These are phyloP conservation scores for Cymbomonas tetramitiformis DNA, from an alignment of 139 green algal species.

Conservation along the genomic window DNA sequence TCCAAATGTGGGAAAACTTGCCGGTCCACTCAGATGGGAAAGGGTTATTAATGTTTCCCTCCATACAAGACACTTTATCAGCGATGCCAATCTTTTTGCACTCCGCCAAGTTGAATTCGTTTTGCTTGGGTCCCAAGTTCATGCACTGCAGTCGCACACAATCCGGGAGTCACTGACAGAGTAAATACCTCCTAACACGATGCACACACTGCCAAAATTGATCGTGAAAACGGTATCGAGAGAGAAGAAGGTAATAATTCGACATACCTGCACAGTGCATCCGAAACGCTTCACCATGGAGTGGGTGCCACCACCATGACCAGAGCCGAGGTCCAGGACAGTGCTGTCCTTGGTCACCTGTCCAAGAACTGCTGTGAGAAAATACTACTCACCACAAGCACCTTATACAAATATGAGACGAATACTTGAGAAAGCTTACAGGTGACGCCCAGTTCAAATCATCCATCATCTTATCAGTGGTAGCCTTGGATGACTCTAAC, in stretches of 20 bases:
- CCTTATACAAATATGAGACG: too few relatives aligned
- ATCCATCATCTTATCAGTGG: constrained; percentile 19
- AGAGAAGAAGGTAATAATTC: background rate
- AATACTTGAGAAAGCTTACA: too few relatives aligned
- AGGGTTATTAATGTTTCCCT: constrained; percentile 23
- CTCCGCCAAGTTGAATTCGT: constrained; percentile 18
- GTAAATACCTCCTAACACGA: too few relatives aligned
- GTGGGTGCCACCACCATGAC: constrained; percentile 21
- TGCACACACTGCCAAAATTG: too few relatives aligned
- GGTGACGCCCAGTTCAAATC: constrained; percentile 14
- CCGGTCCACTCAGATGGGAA: constrained; percentile 15
- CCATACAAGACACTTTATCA: constrained; percentile 4
- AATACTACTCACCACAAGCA: too few relatives aligned
- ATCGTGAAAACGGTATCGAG: too few relatives aligned
- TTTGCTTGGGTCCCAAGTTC: constrained; percentile 23
- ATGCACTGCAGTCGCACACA: background rate
- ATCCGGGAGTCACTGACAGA: too few relatives aligned
- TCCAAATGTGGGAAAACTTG: constrained; percentile 11
- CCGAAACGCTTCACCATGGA: constrained; percentile 18
- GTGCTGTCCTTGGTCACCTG: background rate
- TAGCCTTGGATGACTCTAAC: background rate
- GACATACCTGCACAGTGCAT: constrained; percentile 15
- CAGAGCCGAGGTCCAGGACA: constrained; percentile 18
- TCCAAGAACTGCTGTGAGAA: too few relatives aligned
- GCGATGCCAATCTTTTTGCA: constrained; percentile 19